Base-by-base conservation (phyloP, 257 asterid species). In the Linaria vulgaris region DNA sequence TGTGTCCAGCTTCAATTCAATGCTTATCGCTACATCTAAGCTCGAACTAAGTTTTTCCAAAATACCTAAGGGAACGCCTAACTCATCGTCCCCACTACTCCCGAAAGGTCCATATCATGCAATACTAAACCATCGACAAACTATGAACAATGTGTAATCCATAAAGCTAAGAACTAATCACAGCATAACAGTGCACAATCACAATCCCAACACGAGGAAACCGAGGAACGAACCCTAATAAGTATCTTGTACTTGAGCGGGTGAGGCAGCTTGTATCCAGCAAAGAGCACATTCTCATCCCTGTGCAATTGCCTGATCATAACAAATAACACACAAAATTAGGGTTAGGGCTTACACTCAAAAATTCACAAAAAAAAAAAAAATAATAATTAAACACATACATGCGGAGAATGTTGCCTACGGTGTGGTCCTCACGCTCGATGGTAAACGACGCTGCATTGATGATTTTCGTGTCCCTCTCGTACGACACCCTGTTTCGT, bases 241-340 rank as follows among this genome's bases (percentile, higher is more conserved):
- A 83, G 61, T n/a, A 91, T 88, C 74, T 88, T 85, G 85, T 91
- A 91, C 86, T 88, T 89, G 39, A 91, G 98, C n/a, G 98, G 98
- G 58, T 91, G 96, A 39, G 96, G 98, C 74, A 91, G 72, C 85
- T 91, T 91, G 89, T 91, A 91, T 23, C 96, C 98, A 64, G 98
- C 87, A 74, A 91, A 91, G 25, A 91, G 75, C 12, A 88, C 92
- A 72, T 83, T 83, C 39, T 82, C 86, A 44, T 91, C 98, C 69
- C 98, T 78, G 69, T 91, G 98, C 79, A 91, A 45, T 47, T 91
- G 98, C 98, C 98, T 91, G 78, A 50, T 59, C 3, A 2, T 27
- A 27, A 6, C 59, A 17, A 41, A 21, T 27, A 49, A n/a, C 55
- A 41, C 48, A 13, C 31, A 38, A 46, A 50, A 43, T 60, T 59